Conservation (phyloP, 2,329 filamentous ascomycete species). For the Hypoxylon sp. region DNA sequence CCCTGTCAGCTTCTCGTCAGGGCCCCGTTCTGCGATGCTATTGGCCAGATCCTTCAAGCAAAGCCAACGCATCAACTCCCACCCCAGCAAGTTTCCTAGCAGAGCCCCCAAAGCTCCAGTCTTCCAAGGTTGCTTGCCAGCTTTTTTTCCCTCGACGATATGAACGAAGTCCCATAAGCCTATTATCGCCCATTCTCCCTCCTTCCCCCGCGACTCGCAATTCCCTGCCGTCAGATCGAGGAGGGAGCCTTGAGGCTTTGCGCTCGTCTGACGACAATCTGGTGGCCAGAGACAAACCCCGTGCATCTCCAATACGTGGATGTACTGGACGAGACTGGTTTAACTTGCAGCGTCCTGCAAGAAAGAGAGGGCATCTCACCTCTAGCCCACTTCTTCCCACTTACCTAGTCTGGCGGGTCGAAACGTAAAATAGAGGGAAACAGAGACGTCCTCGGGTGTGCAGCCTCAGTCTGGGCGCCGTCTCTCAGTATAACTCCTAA, state of each 20-base stretch:
- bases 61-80: slow-evolving; percentile 50
- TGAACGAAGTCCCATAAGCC: slow-evolving; percentile 46
- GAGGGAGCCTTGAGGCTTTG: slow-evolving; percentile 37
- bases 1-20: slow-evolving; percentile 40
- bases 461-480: background rate
- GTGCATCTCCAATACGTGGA: slow-evolving; percentile 23
- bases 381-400: slow-evolving; percentile 17
- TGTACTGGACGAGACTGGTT: slow-evolving; percentile 32
- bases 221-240: slow-evolving; percentile 27
- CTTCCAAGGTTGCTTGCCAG: slow-evolving; percentile 33
- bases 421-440: slow-evolving; percentile 11
- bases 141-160: slow-evolving; percentile 39
- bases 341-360: slow-evolving; percentile 34
- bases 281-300: slow-evolving; percentile 26
- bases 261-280: slow-evolving; percentile 31
- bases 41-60: slow-evolving; percentile 46
- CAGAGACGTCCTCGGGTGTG: slow-evolving; percentile 2
- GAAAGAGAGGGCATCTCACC: slow-evolving; percentile 30
- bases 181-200: slow-evolving; percentile 36
- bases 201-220: slow-evolving; percentile 30
- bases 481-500: slow-evolving; percentile 4
- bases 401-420: background rate
- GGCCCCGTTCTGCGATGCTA: slow-evolving; percentile 28
- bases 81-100: slow-evolving; percentile 35
- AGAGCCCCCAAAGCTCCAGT: slow-evolving; percentile 35